These are phyloP conservation scores for Saccharomycopsis olivae DNA, from an alignment of 805 yeast species.

Conservation along the genomic window DNA sequence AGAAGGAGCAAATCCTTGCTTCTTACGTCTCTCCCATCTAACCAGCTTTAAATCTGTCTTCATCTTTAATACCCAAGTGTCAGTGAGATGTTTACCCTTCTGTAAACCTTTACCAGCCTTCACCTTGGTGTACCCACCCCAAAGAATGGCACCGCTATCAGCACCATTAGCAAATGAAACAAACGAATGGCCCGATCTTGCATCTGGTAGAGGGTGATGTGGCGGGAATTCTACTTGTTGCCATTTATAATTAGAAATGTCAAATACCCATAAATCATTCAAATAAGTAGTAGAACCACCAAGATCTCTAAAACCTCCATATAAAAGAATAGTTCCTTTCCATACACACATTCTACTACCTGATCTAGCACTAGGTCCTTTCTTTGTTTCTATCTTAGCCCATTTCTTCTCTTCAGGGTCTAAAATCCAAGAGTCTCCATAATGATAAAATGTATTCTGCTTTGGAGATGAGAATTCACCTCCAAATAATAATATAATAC, in stretches of 20 bases:
- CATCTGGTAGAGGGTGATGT: slow-evolving; percentile 73
- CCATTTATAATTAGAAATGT: slow-evolving; percentile 85
- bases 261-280: slow-evolving; percentile 87
- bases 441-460: slow-evolving; percentile 91
- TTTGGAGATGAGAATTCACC: slow-evolving; percentile 97
- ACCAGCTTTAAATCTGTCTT: slow-evolving; percentile 62
- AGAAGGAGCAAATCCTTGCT: slow-evolving; percentile 83
- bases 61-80: slow-evolving; percentile 83
- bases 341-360: slow-evolving; percentile 87
- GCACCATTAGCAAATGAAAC: slow-evolving; percentile 36
- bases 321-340: slow-evolving; percentile 80
- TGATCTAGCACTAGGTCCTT: slow-evolving; percentile 76
- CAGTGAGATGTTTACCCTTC: slow-evolving; percentile 82
- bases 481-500: slow-evolving; percentile 78
- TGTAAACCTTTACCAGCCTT: slow-evolving; percentile 82
- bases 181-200: slow-evolving; percentile 88
- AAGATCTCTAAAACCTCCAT: slow-evolving; percentile 90
- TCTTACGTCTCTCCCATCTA: slow-evolving; percentile 83
- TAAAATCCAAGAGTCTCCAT: slow-evolving; percentile 91
- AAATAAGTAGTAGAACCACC: slow-evolving; percentile 77
- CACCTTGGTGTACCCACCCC: slow-evolving; percentile 92
- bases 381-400: slow-evolving; percentile 72
- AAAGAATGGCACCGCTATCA: slow-evolving; percentile 72
- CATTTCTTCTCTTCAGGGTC: slow-evolving; percentile 82
- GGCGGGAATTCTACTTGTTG: slow-evolving; percentile 77